These are phyloP conservation scores for Gnaphalium uliginosum DNA, from an alignment of 129 eudicot genomes.

Conservation along the genomic window DNA sequence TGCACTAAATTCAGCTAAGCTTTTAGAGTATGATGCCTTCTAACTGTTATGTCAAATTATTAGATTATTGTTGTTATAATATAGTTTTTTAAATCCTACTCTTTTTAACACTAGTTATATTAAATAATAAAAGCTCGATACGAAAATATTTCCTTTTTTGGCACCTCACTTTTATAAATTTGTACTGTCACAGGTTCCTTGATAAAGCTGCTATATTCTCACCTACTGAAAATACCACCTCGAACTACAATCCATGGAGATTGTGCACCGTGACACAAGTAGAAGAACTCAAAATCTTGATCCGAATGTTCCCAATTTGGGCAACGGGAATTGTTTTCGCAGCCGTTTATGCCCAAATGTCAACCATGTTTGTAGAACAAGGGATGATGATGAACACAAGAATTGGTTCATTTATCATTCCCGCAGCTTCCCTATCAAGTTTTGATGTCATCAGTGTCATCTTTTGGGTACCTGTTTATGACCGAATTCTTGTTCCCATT, in stretches of 20 bases:
- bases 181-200: constrained; percentile 54
- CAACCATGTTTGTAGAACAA: constrained; percentile 88
- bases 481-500: constrained; percentile 67
- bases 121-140: background rate
- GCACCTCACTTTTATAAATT: background rate
- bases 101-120: too few species aligned
- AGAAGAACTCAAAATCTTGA: constrained; percentile 76
- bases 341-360: constrained; percentile 82
- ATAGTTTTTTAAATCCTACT: too few species aligned
- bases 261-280: constrained; percentile 91
- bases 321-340: constrained; percentile 73
- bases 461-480: constrained; percentile 81
- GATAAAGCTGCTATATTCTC: constrained; percentile 75
- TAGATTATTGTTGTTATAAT: background rate
- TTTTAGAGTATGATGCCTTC: background rate
- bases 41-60: too few species aligned
- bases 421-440: constrained; percentile 75
- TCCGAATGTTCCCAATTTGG: constrained; percentile 97
- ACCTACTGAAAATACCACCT: constrained; percentile 46
- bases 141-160: too few species aligned
- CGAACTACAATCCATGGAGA: constrained; percentile 62
- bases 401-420: constrained; percentile 63
- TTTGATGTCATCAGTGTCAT: constrained; percentile 75
- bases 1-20: background rate
- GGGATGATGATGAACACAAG: constrained; percentile 80